Conservation (phyloP, 2,329 filamentous ascomycete genomes). For the Stachybotrys chlorohalonatus region DNA sequence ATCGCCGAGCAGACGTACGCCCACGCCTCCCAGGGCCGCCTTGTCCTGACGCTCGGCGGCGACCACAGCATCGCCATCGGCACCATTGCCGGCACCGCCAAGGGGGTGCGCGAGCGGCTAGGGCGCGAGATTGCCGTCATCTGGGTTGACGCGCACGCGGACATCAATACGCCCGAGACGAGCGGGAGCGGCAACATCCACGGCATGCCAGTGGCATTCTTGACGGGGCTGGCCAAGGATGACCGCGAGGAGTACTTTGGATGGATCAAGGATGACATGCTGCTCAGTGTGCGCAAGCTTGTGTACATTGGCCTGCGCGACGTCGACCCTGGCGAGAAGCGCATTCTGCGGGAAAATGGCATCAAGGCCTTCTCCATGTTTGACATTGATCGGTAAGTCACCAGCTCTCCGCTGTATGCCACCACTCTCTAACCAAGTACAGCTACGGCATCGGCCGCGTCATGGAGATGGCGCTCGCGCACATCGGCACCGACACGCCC, state of each 20-base stretch:
- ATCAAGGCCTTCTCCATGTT: slow-evolving; percentile 99
- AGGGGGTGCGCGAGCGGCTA: slow-evolving; percentile 76
- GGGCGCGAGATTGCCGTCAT: slow-evolving; percentile 84
- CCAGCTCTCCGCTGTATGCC: background rate
- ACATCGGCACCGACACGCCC: slow-evolving; percentile 88
- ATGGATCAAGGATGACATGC: slow-evolving; percentile 71
- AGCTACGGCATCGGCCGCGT: slow-evolving; percentile 90
- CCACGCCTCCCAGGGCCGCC: slow-evolving; percentile 72
- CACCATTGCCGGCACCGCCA: slow-evolving; percentile 78
- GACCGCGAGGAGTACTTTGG: slow-evolving; percentile 75
- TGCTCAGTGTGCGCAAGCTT: slow-evolving; percentile 67
- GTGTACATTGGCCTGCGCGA: slow-evolving; percentile 96
- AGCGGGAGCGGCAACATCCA: slow-evolving; percentile 90
- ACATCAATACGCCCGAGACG: slow-evolving; percentile 94
- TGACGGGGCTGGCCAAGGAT: slow-evolving; percentile 75
- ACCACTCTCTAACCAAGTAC: background rate
- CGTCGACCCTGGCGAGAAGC: slow-evolving; percentile 90
- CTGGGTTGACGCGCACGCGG: slow-evolving; percentile 96
- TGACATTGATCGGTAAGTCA: slow-evolving; percentile 74
- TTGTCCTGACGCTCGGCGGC: slow-evolving; percentile 88
- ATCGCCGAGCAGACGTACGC: slow-evolving; percentile 80
- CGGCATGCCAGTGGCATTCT: slow-evolving; percentile 92
- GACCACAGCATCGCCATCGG: slow-evolving; percentile 97
- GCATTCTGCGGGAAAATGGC: slow-evolving; percentile 74
- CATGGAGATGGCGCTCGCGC: slow-evolving; percentile 95